Base-by-base conservation (phyloP, 108 stramenopile species). In the Discostella stelligeroides region DNA sequence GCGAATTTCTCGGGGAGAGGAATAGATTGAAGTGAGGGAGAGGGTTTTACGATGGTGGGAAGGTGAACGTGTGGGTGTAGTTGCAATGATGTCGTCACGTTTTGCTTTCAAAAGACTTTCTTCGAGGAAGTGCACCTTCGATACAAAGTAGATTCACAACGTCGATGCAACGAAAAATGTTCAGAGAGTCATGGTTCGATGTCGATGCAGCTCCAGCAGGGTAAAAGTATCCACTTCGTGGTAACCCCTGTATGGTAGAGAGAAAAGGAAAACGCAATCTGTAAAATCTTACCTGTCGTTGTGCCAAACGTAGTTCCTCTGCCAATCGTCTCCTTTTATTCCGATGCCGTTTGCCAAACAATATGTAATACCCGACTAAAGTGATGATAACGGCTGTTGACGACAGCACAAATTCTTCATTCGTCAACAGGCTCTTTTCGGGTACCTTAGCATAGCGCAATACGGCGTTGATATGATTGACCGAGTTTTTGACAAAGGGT, bases 301-400 rank as follows among this genome's bases (percentile, higher is more conserved):
- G 79, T 15, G 93, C 93, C 37, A 66, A 65, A 13, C 73, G 30
- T 20, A 95, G 59, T 57, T 92, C 89, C 45, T 81, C 64, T 3
- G 73, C 79, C 57, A 93, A 65, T 23, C 63, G 57, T 50, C 56
- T 76, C 40, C 89, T 71, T 27, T 71, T 66, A 51, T 75, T 68
- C 21, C 57, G 47, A 79, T 95, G 88, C n/a, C 86, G 63, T 25
- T 88, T 79, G 20, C 87, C 87, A 64, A 86, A 81, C 27, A 86
- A 38, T 17, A 83, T 15, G 58, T 81, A 85, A 68, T 90, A 87
- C 1, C 60, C 57, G 14, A 85, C 11, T 53, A 89, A 62, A 17
- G 87, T 88, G n/a, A 75, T 54, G 47, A 85, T 45, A 10, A 80
- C 77, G 0, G 75, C 65, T 15, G 63, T 56, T 18, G 42, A 27